Base-by-base conservation (phyloP, 371 early-diverging fungal species). In the Parasitella parasitica region DNA sequence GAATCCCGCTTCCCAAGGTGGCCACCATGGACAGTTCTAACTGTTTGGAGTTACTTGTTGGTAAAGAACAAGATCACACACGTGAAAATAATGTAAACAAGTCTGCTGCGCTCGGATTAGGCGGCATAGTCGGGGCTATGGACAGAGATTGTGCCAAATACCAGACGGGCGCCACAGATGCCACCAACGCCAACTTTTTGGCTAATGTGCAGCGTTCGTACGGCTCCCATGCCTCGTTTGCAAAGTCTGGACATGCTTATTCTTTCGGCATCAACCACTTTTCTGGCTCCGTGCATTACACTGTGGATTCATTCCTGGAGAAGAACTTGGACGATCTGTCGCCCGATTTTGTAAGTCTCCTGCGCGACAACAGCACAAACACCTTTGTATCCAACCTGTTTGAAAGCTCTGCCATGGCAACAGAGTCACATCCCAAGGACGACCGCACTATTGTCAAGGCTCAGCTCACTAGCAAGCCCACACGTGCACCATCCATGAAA, bases 331-430 rank as follows among this genome's bases (percentile, higher is more conserved):
- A 91, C 54, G 82, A 80, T 36, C 72, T 93, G 12, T 84, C 86
- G 53, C 85, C 88, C 3, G 94, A 94, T 66, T 91, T 92, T 77
- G 87, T 92, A 37, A 83, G 85, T 7, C 70, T 93, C 34, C 82
- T 94, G 82, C 84, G 89, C 18, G 85, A 69, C 32, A 70, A 70
- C 48, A 87, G 82, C 56, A 84, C 79, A 51, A 92, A 92, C 61
- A 71, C 86, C 16, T 96, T 97, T 71, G 81, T 96, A 18, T 78
- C 89, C 11, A 82, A 80, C 32, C 60, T 97, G 54, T 94, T 97
- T 69, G 84, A 86, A 27, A 90, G 92, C 62, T 78, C 85, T 22
- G 81, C 86, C 41, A 80, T 97, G 54, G 85, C 89, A 1, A 90
- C 91, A 20, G 89, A 91, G 74, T 87, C 86, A 16, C 91, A 92